Evolutionary conservation across 768 basidiomycete genomes (phyloP).

Genomic region (Suillus cothurnatus): DNA sequence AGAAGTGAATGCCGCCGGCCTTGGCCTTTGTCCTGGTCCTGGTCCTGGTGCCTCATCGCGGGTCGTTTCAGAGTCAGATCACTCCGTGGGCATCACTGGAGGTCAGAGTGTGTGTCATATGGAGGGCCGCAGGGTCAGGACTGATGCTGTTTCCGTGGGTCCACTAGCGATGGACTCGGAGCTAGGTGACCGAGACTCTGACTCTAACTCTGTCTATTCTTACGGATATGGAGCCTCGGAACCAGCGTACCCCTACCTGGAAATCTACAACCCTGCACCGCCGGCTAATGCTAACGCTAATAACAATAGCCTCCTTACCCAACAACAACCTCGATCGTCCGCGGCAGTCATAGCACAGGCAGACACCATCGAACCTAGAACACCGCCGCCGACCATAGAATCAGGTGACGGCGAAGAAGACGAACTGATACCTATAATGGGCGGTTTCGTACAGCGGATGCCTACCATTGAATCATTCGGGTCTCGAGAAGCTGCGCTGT

Average conservation of each 20-base stretch:
- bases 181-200: neutral
- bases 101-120: neutral
- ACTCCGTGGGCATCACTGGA: neutral
- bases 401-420: constrained; percentile 24
- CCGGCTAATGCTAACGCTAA: neutral
- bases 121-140: neutral
- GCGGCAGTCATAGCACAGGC: neutral
- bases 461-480: constrained; percentile 81
- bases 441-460: constrained; percentile 70
- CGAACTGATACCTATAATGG: constrained; percentile 57
- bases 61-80: neutral
- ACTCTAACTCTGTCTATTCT: constrained; percentile 14
- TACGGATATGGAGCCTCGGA: constrained; percentile 32
- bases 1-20: neutral
- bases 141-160: neutral
- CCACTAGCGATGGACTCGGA: neutral
- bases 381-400: neutral
- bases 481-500: constrained; percentile 50
- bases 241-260: constrained; percentile 33
- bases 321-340: constrained; percentile 24
- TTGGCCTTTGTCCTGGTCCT: neutral
- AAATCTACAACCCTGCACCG: constrained; percentile 27
- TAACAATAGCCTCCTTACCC: neutral
- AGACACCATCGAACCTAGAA: constrained; percentile 2
- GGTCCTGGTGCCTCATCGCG: neutral